Evolutionary conservation across 192 early-diverging fungal species (phyloP), one percentile per base, ranked within the genome.

Genomic region (Haplosporangium gracile): DNA sequence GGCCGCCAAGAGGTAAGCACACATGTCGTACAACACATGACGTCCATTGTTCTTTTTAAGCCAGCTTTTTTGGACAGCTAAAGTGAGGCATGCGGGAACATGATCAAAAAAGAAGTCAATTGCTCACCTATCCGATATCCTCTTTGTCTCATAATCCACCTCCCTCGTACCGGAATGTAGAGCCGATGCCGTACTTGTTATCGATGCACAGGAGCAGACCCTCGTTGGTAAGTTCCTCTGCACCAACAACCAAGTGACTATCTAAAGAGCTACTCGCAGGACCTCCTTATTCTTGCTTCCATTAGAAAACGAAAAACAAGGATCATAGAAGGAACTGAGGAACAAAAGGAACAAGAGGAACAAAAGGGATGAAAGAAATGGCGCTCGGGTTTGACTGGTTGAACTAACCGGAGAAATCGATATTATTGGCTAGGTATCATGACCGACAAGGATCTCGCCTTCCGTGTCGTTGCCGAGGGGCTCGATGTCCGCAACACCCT

Each of bases 381-480:
- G 29, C 29, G 29, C 1, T 32, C 26, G 26, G 24, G 5, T 26
- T n/a, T 26, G 57, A 65, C 60, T 65, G 60, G 32, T 53, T 55
- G 42, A 22, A 38, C 18, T n/a, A 49, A 75, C 45, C 29, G 47
- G 51, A 55, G 13, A 55, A 53, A 42, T 42, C 29, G 32, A 38
- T 34, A 75, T 65, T 29, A 65, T 65, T 65, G 60, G 60, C 79
- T 90, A 49, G 97, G 97, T 26, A 98, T 98, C 72, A 93, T 98
- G 80, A 98, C 97, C 3, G 97, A 97, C 81, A 98, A 97, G 88
- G 97, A 98, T 89, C 91, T 98, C 47, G 94, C 96, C 24, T 97
- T 96, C 88, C 89, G 97, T 39, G 96, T 97, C 29, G 93, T 97
- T 34, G 95, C 96, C 26, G 95, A 95, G 74, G 93, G 92, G 22